Conservation (phyloP, 768 basidiomycete species). For the Tricholomella constricta region DNA sequence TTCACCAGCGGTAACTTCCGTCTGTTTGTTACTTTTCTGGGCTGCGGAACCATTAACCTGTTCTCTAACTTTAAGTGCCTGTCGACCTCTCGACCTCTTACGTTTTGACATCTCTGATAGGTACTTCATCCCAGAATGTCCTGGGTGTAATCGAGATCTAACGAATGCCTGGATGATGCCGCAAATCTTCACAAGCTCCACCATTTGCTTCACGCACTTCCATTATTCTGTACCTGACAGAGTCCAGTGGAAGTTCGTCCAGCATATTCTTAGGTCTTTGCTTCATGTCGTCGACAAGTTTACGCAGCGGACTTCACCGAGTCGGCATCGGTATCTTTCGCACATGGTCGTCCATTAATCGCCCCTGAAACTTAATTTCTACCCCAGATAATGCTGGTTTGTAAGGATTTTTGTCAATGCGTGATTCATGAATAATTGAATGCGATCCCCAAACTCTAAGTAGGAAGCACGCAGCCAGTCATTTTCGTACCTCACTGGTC, state of each 20-base stretch:
- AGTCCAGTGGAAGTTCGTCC: neutral
- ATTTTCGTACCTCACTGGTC: too few relatives aligned
- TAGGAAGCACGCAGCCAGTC: too few relatives aligned
- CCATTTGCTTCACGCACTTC: neutral
- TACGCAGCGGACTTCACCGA: slow-evolving; percentile 24
- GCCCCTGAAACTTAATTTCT: slow-evolving; percentile 12
- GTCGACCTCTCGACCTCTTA: slow-evolving; percentile 13
- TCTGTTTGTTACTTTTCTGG: slow-evolving; percentile 9
- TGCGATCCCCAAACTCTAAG: neutral
- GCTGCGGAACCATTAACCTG: slow-evolving; percentile 12
- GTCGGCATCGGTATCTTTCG: slow-evolving; percentile 28
- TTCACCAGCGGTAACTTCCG: slow-evolving; percentile 16
- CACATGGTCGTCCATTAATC: slow-evolving; percentile 20
- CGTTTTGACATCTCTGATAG: slow-evolving; percentile 23
- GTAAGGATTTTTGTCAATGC: neutral
- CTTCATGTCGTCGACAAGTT: neutral
- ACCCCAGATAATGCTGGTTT: neutral
- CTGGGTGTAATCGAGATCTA: slow-evolving; percentile 11
- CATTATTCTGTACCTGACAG: slow-evolving; percentile 10
- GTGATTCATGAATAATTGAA: neutral
- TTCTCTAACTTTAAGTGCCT: slow-evolving; percentile 13
- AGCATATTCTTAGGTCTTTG: neutral
- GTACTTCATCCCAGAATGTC: slow-evolving; percentile 14
- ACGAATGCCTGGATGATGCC: neutral
- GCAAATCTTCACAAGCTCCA: slow-evolving; percentile 20